Evolutionary conservation across 78 protist species (phyloP).

Genomic region (Guillardia theta): DNA sequence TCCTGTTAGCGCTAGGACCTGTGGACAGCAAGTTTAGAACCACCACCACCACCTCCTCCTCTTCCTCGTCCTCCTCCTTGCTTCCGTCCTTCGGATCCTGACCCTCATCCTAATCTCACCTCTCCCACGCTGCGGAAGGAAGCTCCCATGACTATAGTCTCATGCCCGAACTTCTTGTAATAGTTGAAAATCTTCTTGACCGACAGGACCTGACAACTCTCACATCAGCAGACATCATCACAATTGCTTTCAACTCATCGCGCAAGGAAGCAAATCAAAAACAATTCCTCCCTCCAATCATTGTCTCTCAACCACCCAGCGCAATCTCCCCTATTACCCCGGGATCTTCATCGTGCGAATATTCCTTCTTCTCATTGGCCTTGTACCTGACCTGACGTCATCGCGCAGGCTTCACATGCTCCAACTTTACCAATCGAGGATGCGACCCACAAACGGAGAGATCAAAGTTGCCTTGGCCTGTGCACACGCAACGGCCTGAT

Average conservation of each 20-base stretch:
- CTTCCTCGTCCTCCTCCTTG: too few relatives aligned
- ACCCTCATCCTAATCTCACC: background rate
- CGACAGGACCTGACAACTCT: slow-evolving; percentile 42
- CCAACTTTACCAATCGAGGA: slow-evolving; percentile 90
- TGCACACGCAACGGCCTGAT: slow-evolving; percentile 88
- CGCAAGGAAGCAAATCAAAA: too few relatives aligned
- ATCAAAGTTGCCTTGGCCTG: slow-evolving; percentile 89
- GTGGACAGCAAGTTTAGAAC: too few relatives aligned
- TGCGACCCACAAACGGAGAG: slow-evolving; percentile 97
- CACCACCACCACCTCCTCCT: background rate
- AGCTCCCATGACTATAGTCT: slow-evolving; percentile 96
- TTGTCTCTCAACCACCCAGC: too few relatives aligned
- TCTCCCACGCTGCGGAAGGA: slow-evolving; percentile 77
- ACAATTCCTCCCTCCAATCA: too few relatives aligned
- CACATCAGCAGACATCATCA: too few relatives aligned
- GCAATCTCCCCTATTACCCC: too few relatives aligned
- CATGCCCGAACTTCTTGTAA: slow-evolving; percentile 89
- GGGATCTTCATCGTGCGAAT: slow-evolving; percentile 80
- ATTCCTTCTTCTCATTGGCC: slow-evolving; percentile 45
- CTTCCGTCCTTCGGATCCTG: too few relatives aligned
- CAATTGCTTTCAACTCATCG: too few relatives aligned
- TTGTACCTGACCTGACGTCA: too few relatives aligned
- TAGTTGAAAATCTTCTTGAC: slow-evolving; percentile 83
- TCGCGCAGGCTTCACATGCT: slow-evolving; percentile 57
- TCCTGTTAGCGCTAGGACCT: slow-evolving; percentile 67